phyloP scores from a whole-genome alignment of 768 basidiomycete species.

The Lactifluus hygrophoroides region DNA sequence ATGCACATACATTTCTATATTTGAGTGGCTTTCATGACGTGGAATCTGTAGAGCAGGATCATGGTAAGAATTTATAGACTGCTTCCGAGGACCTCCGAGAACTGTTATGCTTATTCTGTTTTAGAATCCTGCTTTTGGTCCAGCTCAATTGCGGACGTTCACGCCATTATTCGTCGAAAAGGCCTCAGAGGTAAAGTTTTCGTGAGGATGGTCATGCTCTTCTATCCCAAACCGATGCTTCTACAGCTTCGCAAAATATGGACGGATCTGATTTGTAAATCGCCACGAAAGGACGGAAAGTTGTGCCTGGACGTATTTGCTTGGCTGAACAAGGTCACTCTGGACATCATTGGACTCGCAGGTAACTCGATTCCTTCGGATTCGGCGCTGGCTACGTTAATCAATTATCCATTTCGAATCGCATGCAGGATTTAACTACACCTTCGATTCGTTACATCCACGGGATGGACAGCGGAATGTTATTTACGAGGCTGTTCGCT shows the following conservation, averaged over 20 bases:
- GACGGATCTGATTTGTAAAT: slow-evolving; percentile 14
- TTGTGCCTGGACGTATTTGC: slow-evolving; percentile 9
- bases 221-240: too few relatives aligned
- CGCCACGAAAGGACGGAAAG: slow-evolving; percentile 9
- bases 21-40: neutral
- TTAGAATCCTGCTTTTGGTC: slow-evolving; percentile 24
- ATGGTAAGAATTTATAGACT: neutral
- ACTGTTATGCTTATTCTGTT: neutral
- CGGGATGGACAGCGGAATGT: slow-evolving; percentile 24
- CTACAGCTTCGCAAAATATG: slow-evolving; percentile 28
- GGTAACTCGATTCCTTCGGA: slow-evolving; percentile 7
- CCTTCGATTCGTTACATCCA: slow-evolving; percentile 28
- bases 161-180: slow-evolving; percentile 21
- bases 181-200: slow-evolving; percentile 18
- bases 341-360: slow-evolving; percentile 24
- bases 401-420: neutral
- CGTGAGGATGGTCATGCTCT: neutral
- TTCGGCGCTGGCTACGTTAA: neutral
- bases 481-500: slow-evolving; percentile 29
- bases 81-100: neutral
- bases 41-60: neutral
- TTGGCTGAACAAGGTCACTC: slow-evolving; percentile 21
- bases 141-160: slow-evolving; percentile 22
- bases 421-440: slow-evolving; percentile 32
- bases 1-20: neutral